A percentile compares a stretch with the other conserved stretches of the same genome.
These are phyloP conservation scores for Calonectria pteridis DNA, from an alignment of 2,329 filamentous ascomycete genomes.

Conservation along the genomic window DNA sequence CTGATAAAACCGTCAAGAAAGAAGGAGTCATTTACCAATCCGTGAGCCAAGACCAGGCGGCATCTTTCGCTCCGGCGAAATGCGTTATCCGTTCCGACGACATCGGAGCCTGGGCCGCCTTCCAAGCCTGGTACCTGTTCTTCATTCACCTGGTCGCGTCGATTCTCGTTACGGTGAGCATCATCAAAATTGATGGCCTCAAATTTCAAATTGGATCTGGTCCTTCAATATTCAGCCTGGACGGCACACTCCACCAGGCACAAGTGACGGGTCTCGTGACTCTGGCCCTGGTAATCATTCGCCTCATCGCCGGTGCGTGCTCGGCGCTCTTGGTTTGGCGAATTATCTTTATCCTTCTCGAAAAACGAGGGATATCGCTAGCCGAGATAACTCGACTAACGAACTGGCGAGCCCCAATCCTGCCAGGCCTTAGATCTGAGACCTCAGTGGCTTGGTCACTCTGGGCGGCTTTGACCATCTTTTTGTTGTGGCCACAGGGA, in stretches of 20 bases:
- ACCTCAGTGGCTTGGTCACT: background rate
- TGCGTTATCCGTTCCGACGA: background rate
- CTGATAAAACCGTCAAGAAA: background rate
- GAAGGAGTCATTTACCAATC: background rate
- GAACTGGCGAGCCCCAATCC: background rate
- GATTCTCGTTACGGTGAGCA: background rate
- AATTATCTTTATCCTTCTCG: conserved; percentile 9
- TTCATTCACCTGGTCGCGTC: background rate
- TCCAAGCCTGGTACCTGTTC: background rate
- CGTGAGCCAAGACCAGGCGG: background rate
- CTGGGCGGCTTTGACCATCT: background rate
- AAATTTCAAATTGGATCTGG: conserved; percentile 10
- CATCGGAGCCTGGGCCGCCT: background rate
- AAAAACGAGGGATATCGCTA: conserved; percentile 4
- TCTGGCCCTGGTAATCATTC: conserved; percentile 8
- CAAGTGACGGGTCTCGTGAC: conserved; percentile 10
- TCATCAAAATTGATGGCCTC: conserved; percentile 6
- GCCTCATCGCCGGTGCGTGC: background rate
- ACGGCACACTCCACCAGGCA: background rate
- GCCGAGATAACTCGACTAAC: background rate
- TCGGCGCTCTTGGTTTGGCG: conserved; percentile 3
- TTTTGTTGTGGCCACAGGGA: conserved; percentile 1
- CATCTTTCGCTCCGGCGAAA: background rate
- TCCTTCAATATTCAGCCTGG: background rate
- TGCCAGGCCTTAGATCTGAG: background rate